Evolutionary conservation across 2,329 filamentous ascomycete genomes (phyloP), one percentile per base, ranked within the genome.

Genomic region (Talaromyces islandicus): DNA sequence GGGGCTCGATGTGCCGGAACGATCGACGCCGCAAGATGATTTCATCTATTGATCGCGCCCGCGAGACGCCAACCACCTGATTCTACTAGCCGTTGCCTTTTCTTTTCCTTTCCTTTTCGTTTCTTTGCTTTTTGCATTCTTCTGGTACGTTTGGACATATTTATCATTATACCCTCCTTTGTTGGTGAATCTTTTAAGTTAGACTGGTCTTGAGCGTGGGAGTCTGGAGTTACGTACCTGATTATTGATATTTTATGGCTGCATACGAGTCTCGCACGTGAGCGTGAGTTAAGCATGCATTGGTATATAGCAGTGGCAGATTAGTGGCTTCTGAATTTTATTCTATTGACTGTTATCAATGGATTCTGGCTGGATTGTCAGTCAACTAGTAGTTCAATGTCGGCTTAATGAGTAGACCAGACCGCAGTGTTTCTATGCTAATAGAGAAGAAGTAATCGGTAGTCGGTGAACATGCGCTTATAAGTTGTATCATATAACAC

Each of bases 1-100:
- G 63, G 64, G 66, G 65, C 4, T 66, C 66, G 4, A 54, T 72
- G 11, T 62, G 64, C 14, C 68, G 68, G 67, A 68, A 65, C 38
- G 61, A 63, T 27, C 54, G 57, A 17, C 54, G 32, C 11, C 60
- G 54, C 50, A 61, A 51, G 30, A 53, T 56, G 35, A 55, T 21
- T 55, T 55, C 43, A 54, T 57, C 14, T 46, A 58, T 25, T 58
- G 58, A 50, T 24, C 60, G 50, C 24, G 60, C 57, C 21, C 50
- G 30, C 41, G 46, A 60, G 57, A 52, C 58, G 29, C 50, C 56
- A 32, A 58, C 7, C 35, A 24, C 12, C 27, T 50, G 30, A 27
- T 57, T 48, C 38, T 21, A 12, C 25, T 32, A 17, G 54, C 51
- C n/a, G n/a, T n/a, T n/a, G n/a, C n/a, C n/a, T n/a, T n/a, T n/a